Evolutionary conservation across 192 early-diverging fungal genomes (phyloP), one percentile per base, ranked within the genome.

Genomic region (Chytriomyces sp.): DNA sequence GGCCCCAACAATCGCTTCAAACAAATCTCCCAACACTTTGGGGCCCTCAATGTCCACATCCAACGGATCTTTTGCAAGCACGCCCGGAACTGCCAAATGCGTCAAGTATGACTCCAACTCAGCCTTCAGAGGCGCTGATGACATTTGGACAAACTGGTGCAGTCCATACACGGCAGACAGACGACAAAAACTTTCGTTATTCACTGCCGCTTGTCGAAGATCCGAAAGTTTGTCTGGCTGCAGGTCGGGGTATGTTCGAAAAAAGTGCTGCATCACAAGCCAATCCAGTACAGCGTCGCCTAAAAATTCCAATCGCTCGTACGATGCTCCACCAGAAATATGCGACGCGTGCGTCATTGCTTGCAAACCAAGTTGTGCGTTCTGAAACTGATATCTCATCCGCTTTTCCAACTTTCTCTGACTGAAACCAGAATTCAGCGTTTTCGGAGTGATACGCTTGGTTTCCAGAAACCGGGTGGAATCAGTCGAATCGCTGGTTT

Each of bases 221-320:
- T 95, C 89, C 0, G 94, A 94, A 11, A 98, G 89, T 13, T 86
- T 84, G 20, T 91, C 89, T 2, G 95, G 95, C 0, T 79, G 78
- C 6, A 91, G 86, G n/a, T 84, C 63, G 3, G 89, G 88, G 72
- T 91, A 90, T 66, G 92, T 90, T 60, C 90, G 79, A 76, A 89
- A 96, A 71, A 94, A 91, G 64, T 93, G 90, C 20, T 86, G 82
- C 6, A 94, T 90, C 6, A 93, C 81, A 65, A 93, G 82, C 74
- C 91, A 94, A 80, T 97, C 95, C 65, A 97, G 50, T 23, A 96
- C 82, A 0, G 94, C 94, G 59, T 97, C 95, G 7, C 96, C 96
- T 47, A 96, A 76, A 72, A 92, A 96, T 84, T 97, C 96, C 13
- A 97, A 85, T 7, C 94, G 92, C 78, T 97, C 91, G 77, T 96